A percentile compares a stretch with the other conserved stretches of the same genome.
These are phyloP conservation scores for Daedalea quercina DNA, from an alignment of 768 basidiomycete genomes.

Conservation along the genomic window DNA sequence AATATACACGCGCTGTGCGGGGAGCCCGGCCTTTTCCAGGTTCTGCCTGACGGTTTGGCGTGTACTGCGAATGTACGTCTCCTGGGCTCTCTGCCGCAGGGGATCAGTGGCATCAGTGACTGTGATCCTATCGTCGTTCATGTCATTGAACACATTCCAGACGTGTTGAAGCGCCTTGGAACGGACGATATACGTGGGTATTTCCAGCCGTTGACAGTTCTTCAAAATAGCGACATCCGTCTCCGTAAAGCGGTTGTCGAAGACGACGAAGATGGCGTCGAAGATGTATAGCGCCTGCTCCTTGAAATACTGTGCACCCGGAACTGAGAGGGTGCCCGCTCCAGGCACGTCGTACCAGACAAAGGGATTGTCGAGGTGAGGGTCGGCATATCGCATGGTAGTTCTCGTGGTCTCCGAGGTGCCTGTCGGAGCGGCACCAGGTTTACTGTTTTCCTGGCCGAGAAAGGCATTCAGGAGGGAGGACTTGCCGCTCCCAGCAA, in stretches of 20 bases:
- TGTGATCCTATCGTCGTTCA: not conserved
- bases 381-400: not conserved
- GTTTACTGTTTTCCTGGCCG: not conserved
- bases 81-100: not conserved
- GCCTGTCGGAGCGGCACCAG: not conserved
- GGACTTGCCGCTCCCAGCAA: conserved; percentile 3
- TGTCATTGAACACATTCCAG: not conserved
- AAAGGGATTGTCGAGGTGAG: conserved; percentile 1
- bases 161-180: conserved; percentile 1
- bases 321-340: not conserved
- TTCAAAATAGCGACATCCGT: conserved; percentile 2
- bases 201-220: not conserved
- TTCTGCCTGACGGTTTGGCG: not conserved
- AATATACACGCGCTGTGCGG: not conserved
- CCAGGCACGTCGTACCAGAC: conserved; percentile 3
- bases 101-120: no score
- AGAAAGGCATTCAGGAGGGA: not conserved
- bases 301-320: conserved; percentile 1
- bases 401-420: not conserved
- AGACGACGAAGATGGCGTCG: not conserved
- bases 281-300: not conserved
- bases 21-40: not conserved
- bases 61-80: not conserved
- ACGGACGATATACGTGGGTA: conserved; percentile 4
- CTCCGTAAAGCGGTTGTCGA: conserved; percentile 1